Base-by-base conservation (phyloP, 306 rosid species). In the Senna siamea region DNA sequence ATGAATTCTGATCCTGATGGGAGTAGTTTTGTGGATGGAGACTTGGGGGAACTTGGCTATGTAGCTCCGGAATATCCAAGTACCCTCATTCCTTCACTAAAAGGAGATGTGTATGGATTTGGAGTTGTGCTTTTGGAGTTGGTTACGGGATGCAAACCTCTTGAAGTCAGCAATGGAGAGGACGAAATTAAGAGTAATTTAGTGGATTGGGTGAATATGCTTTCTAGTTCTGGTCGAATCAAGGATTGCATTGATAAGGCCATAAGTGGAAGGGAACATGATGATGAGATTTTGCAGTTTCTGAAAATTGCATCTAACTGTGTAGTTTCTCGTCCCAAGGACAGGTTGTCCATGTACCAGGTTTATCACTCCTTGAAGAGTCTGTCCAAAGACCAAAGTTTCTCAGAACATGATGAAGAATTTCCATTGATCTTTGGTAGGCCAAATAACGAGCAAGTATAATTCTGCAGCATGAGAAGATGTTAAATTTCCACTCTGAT, bases 121-220 rank as follows among this genome's bases (percentile, higher is more conserved):
- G 99, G 99, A 11, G 86, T 94, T 34, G 96, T 94, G 79, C 98
- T 94, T 78, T 85, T 91, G 85, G 97, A 94, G 78, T 80, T 94
- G 87, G 89, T 78, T 44, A 92, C 99, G 0, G 96, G 99, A 62
- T 87, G 80, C 37, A 88, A 86, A 41, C 98, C 99, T 64, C 98
- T 94, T 14, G 97, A 89, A 47, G 93, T 92, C 55, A 69, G 67
- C 76, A 78, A 43, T 17, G 87, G 70, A 0, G 98, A 94, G 52
- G 96, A 94, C 20, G 89, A 85, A 57, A 86, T 81, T 50, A 94
- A 90, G 81, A 96, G 93, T 9, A 87, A 77, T 76, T 69, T 94
- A 30, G 99, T 87, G 79, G 90, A 92, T 80, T 94, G 98, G 99
- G 98, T 89, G 8, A 90, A 73, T 81, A 75, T 74, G 78, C 88